Conservation (phyloP, 2,329 filamentous ascomycete species). For the Penicillium sp. region DNA sequence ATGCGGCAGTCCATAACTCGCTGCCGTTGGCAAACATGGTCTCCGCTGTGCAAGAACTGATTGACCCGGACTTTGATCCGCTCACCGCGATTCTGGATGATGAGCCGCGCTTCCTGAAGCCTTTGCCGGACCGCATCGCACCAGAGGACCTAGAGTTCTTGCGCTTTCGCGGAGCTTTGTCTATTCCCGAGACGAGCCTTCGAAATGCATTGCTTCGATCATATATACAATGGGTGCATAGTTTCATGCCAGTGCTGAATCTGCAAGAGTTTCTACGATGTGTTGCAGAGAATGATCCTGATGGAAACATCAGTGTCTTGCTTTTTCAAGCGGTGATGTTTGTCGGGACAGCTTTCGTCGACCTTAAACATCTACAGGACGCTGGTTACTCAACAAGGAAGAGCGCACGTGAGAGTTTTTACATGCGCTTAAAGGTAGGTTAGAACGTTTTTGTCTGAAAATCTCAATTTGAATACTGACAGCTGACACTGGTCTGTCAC, state of each 20-base stretch:
- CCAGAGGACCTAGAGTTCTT: slow-evolving; percentile 74
- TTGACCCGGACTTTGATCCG: slow-evolving; percentile 36
- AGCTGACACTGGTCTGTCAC: not conserved
- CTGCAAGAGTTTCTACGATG: slow-evolving; percentile 49
- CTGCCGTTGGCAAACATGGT: slow-evolving; percentile 36
- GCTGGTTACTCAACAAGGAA: slow-evolving; percentile 71
- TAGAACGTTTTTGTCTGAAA: not conserved
- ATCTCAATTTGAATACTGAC: too few species aligned
- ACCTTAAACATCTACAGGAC: slow-evolving; percentile 63
- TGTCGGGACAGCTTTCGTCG: slow-evolving; percentile 75
- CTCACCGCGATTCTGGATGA: slow-evolving; percentile 34
- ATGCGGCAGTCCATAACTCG: slow-evolving; percentile 25
- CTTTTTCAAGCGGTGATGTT: slow-evolving; percentile 94
- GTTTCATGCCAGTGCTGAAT: slow-evolving; percentile 80
- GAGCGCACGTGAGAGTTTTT: slow-evolving; percentile 74
- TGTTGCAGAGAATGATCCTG: slow-evolving; percentile 60
- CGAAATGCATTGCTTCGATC: slow-evolving; percentile 71
- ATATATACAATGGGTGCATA: slow-evolving; percentile 81
- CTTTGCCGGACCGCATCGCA: slow-evolving; percentile 66
- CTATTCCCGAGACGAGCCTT: slow-evolving; percentile 60
- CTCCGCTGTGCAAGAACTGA: slow-evolving; percentile 32
- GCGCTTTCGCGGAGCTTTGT: slow-evolving; percentile 70
- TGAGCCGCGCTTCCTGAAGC: slow-evolving; percentile 62
- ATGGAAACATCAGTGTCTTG: slow-evolving; percentile 67
- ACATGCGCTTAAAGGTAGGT: slow-evolving; percentile 69